Conservation (phyloP, 2,329 filamentous ascomycete species). For the Curvularia eragrostidis region DNA sequence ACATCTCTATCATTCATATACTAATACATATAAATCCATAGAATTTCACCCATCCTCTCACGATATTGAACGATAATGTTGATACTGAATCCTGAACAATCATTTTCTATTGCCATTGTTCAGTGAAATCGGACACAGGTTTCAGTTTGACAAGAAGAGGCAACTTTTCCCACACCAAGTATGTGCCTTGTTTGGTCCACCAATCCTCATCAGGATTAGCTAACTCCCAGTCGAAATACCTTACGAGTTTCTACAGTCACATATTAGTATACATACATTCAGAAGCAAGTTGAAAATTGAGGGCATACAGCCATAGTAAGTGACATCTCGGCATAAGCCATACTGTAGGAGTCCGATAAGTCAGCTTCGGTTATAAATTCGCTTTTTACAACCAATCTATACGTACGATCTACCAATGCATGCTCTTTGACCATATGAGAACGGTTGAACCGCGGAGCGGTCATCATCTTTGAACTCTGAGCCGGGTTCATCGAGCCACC, state of each 20-base stretch:
- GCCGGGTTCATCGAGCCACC: constrained; percentile 11
- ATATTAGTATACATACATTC: background rate
- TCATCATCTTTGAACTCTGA: constrained; percentile 36
- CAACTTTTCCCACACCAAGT: constrained; percentile 14
- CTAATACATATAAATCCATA: too few relatives aligned
- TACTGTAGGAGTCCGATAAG: background rate
- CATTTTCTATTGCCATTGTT: background rate
- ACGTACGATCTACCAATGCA: constrained; percentile 20
- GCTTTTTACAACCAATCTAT: background rate
- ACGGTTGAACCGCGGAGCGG: constrained; percentile 37
- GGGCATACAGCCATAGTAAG: constrained; percentile 2
- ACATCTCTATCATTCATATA: too few relatives aligned
- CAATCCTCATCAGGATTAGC: constrained; percentile 2
- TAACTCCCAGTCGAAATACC: constrained; percentile 9
- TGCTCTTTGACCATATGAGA: constrained; percentile 15
- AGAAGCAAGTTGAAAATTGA: background rate
- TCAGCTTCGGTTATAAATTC: background rate
- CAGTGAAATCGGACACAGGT: constrained; percentile 1
- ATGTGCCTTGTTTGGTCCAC: constrained; percentile 9
- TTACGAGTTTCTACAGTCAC: background rate
- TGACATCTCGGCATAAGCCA: constrained; percentile 11
- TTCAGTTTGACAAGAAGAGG: constrained; percentile 6
- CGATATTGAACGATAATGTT: too few relatives aligned
- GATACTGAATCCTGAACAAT: too few relatives aligned
- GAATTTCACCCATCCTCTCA: too few relatives aligned